Conservation (phyloP, 1,284 basidiomycete species). For the Trametes versicolor region DNA sequence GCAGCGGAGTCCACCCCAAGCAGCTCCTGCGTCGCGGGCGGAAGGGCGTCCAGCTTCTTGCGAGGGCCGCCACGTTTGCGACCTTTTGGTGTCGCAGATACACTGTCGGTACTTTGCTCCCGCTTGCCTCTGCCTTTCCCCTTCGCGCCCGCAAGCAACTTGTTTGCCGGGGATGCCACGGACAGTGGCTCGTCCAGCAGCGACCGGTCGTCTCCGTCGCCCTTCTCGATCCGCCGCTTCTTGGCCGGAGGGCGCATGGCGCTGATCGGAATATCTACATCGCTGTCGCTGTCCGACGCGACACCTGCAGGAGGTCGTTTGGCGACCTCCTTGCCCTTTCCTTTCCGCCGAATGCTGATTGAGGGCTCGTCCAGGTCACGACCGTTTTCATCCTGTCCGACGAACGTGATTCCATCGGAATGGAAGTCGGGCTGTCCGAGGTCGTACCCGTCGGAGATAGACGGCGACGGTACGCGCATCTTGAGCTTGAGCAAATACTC, state of each 20-base stretch:
- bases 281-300: slow-evolving; percentile 65
- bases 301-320: slow-evolving; percentile 59
- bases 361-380: slow-evolving; percentile 54
- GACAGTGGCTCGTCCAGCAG: slow-evolving; percentile 45
- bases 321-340: slow-evolving; percentile 51
- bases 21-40: slow-evolving; percentile 56
- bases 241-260: slow-evolving; percentile 56
- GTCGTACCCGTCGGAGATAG: slow-evolving; percentile 39
- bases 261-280: slow-evolving; percentile 52
- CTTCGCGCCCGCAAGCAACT: slow-evolving; percentile 42
- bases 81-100: slow-evolving; percentile 48
- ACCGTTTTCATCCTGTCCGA: slow-evolving; percentile 52
- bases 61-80: slow-evolving; percentile 52
- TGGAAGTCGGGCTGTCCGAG: slow-evolving; percentile 34
- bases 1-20: slow-evolving; percentile 63
- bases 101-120: slow-evolving; percentile 57
- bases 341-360: slow-evolving; percentile 49
- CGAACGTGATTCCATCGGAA: slow-evolving; percentile 41
- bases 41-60: slow-evolving; percentile 55
- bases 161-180: slow-evolving; percentile 38
- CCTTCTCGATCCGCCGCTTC: slow-evolving; percentile 57
- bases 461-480: slow-evolving; percentile 41
- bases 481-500: slow-evolving; percentile 50
- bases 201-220: slow-evolving; percentile 51
- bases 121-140: slow-evolving; percentile 54